Percentiles rank a stretch among this genome's conserved stretches.
Evolutionary conservation across 1,284 basidiomycete species (phyloP).

Genomic region (Apiotrichum porosum): DNA sequence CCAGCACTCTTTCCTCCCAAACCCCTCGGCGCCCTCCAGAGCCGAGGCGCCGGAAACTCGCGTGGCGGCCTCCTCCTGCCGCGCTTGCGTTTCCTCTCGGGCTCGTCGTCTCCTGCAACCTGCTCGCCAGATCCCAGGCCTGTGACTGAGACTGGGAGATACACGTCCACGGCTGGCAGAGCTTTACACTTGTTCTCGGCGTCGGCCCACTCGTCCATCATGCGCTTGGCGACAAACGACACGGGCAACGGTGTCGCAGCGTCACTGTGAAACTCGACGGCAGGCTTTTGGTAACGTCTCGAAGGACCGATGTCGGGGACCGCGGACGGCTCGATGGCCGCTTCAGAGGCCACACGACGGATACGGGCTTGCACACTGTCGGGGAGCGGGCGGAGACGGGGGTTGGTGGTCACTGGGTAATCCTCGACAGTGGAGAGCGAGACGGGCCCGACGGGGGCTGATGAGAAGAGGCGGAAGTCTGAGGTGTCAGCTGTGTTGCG

Average conservation of each 20-base stretch:
- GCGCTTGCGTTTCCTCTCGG: not conserved
- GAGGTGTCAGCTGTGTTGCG: not conserved
- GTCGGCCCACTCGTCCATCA: not conserved
- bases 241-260: not conserved
- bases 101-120: not conserved
- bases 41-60: not conserved
- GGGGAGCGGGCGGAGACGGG: slow-evolving; percentile 5
- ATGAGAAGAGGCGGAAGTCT: slow-evolving; percentile 36
- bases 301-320: not conserved
- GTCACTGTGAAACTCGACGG: too few species aligned
- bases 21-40: not conserved
- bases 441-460: slow-evolving; percentile 15
- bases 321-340: not conserved
- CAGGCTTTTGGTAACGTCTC: not conserved
- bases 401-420: slow-evolving; percentile 17
- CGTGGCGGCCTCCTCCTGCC: not conserved
- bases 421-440: slow-evolving; percentile 15
- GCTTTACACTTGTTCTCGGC: not conserved
- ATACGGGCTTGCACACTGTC: not conserved
- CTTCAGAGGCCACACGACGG: slow-evolving; percentile 1
- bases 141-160: too few species aligned
- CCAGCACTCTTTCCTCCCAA: not conserved
- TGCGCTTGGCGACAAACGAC: not conserved
- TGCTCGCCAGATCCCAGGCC: not conserved
- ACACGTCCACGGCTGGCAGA: not conserved